phyloP scores from a whole-genome alignment of 169 alveolate species.

The Plasmodium chabaudi region DNA sequence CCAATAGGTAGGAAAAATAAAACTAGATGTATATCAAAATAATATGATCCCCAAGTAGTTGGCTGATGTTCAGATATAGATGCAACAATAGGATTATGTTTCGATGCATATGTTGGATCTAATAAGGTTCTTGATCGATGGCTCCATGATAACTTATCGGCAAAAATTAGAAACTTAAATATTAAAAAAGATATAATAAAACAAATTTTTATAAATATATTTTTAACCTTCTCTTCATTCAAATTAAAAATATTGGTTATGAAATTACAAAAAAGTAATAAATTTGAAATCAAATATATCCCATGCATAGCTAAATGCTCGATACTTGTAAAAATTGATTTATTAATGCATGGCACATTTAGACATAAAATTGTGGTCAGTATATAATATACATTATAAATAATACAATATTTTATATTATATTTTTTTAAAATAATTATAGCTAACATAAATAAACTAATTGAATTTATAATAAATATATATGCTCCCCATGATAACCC shows the following conservation, averaged over 20 bases:
- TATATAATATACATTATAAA: constrained; percentile 94
- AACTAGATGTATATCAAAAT: constrained; percentile 80
- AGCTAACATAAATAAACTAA: constrained; percentile 95
- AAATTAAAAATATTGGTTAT: background rate
- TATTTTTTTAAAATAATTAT: constrained; percentile 91
- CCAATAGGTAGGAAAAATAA: constrained; percentile 79
- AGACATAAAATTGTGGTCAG: constrained; percentile 95
- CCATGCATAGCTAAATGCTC: constrained; percentile 98
- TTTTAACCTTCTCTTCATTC: constrained; percentile 6
- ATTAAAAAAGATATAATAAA: constrained; percentile 43
- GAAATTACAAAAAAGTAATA: constrained; percentile 44
- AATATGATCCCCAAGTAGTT: constrained; percentile 95
- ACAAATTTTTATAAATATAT: constrained; percentile 15
- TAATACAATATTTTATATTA: constrained; percentile 91
- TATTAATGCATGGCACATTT: constrained; percentile 96
- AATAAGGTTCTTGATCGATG: constrained; percentile 96
- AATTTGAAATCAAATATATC: constrained; percentile 89
- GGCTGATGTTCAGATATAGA: constrained; percentile 99
- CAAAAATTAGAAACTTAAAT: constrained; percentile 43
- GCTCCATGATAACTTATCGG: constrained; percentile 62
- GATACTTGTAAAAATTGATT: constrained; percentile 91
- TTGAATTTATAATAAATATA: constrained; percentile 95
- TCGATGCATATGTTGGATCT: constrained; percentile 98
- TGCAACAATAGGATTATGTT: constrained; percentile 97
- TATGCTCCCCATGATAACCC: constrained; percentile 99